Conservation (phyloP, 257 asterid species). For the Penstemon barbatus region DNA sequence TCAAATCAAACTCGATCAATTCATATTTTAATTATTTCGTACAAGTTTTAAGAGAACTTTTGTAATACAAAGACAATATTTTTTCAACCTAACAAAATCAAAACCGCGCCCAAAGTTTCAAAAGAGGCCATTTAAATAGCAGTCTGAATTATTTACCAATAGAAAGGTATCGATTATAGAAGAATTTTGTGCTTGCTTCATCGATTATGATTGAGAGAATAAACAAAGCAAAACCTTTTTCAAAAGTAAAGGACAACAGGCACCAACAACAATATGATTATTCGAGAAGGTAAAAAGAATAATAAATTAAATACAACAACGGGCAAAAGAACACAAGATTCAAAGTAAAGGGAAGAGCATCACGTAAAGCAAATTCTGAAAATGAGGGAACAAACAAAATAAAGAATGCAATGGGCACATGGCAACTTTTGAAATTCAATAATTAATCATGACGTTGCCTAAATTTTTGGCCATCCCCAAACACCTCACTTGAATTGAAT, state of each 20-base stretch:
- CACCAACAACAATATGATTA: neutral
- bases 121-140: no score
- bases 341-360: slow-evolving; percentile 8
- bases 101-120: no score
- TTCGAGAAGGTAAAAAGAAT: slow-evolving; percentile 12
- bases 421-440: slow-evolving; percentile 5
- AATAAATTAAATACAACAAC: neutral
- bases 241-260: neutral
- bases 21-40: no score
- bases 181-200: neutral
- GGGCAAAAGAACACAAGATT: slow-evolving; percentile 24
- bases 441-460: neutral
- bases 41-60: no score
- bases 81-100: no score
- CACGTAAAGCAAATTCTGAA: neutral
- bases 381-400: neutral
- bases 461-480: neutral
- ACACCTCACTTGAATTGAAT: neutral
- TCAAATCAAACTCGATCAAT: no score
- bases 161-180: no score
- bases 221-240: slow-evolving; percentile 1
- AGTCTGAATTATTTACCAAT: no score
- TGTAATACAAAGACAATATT: no score
- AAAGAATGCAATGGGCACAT: slow-evolving; percentile 20
- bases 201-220: neutral